These are phyloP conservation scores for Monosporascus ibericus DNA, from an alignment of 2,329 filamentous ascomycete genomes.

Conservation along the genomic window DNA sequence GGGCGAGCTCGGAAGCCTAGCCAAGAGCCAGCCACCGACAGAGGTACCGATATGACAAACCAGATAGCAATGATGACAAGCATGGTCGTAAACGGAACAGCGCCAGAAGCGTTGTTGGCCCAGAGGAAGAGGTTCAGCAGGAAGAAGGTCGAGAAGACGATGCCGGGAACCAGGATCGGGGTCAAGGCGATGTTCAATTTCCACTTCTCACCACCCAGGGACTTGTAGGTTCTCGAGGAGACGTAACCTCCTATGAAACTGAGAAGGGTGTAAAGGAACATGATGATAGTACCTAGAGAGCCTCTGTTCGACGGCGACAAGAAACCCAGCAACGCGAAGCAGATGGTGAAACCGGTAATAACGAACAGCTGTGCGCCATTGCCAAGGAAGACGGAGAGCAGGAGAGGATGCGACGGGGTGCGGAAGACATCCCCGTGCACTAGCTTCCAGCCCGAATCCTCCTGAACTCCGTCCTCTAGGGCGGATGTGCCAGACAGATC, in stretches of 20 bases:
- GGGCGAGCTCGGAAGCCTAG: slow-evolving; percentile 73
- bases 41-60: slow-evolving; percentile 92
- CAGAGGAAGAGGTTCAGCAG: slow-evolving; percentile 93
- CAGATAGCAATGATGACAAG: slow-evolving; percentile 87
- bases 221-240: slow-evolving; percentile 88
- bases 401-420: slow-evolving; percentile 71
- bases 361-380: slow-evolving; percentile 96
- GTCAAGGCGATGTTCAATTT: slow-evolving; percentile 89
- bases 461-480: slow-evolving; percentile 87
- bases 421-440: slow-evolving; percentile 98
- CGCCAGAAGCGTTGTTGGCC: slow-evolving; percentile 86
- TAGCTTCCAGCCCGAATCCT: slow-evolving; percentile 97
- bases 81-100: slow-evolving; percentile 96
- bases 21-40: slow-evolving; percentile 88
- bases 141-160: slow-evolving; percentile 88
- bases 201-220: slow-evolving; percentile 87
- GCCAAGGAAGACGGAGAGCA: slow-evolving; percentile 82
- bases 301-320: slow-evolving; percentile 93
- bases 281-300: slow-evolving; percentile 85
- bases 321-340: slow-evolving; percentile 89
- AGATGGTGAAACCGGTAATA: slow-evolving; percentile 92
- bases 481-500: slow-evolving; percentile 75
- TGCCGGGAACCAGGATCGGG: slow-evolving; percentile 74
- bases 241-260: slow-evolving; percentile 89
- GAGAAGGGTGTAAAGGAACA: slow-evolving; percentile 88